These are phyloP conservation scores for Escovopsis sp. DNA, from an alignment of 2,329 filamentous ascomycete species.

Conservation along the genomic window DNA sequence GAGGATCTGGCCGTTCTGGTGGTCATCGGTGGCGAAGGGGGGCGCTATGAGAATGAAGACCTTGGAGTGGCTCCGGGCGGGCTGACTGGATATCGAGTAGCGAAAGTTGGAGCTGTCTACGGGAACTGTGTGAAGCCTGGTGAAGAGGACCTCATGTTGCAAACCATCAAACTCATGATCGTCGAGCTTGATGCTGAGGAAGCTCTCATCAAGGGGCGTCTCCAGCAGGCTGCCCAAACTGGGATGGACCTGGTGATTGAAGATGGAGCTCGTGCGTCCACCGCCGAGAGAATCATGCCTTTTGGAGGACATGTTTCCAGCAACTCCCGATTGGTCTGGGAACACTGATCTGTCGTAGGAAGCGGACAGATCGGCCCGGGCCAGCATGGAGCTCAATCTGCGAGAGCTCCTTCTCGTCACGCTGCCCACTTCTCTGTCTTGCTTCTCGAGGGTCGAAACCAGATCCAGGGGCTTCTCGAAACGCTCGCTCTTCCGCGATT, in stretches of 20 bases:
- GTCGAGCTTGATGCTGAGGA: slow-evolving; percentile 57
- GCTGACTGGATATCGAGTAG: slow-evolving; percentile 40
- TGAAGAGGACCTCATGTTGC: slow-evolving; percentile 56
- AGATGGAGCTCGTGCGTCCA: slow-evolving; percentile 26
- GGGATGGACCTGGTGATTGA: slow-evolving; percentile 31
- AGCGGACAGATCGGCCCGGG: slow-evolving; percentile 71
- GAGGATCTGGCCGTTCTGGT: slow-evolving; percentile 39
- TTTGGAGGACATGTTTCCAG: slow-evolving; percentile 32
- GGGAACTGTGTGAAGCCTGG: slow-evolving; percentile 53
- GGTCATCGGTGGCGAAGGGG: slow-evolving; percentile 37
- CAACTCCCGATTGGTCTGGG: slow-evolving; percentile 43
- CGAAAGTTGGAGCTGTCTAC: slow-evolving; percentile 46
- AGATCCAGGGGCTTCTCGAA: slow-evolving; percentile 43
- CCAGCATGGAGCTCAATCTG: slow-evolving; percentile 81
- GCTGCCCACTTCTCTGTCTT: slow-evolving; percentile 40
- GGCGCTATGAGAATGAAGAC: slow-evolving; percentile 55
- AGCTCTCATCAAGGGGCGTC: slow-evolving; percentile 55
- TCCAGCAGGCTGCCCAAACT: slow-evolving; percentile 50
- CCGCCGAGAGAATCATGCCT: slow-evolving; percentile 56
- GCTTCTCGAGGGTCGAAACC: slow-evolving; percentile 55
- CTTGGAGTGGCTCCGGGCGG: slow-evolving; percentile 39
- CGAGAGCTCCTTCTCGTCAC: slow-evolving; percentile 48
- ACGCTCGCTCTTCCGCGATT: slow-evolving; percentile 36
- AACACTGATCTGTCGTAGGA: slow-evolving; percentile 74
- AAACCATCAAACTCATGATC: slow-evolving; percentile 59